phyloP scores from a whole-genome alignment of 2,329 filamentous ascomycete species.

The Verruconis gallopava region DNA sequence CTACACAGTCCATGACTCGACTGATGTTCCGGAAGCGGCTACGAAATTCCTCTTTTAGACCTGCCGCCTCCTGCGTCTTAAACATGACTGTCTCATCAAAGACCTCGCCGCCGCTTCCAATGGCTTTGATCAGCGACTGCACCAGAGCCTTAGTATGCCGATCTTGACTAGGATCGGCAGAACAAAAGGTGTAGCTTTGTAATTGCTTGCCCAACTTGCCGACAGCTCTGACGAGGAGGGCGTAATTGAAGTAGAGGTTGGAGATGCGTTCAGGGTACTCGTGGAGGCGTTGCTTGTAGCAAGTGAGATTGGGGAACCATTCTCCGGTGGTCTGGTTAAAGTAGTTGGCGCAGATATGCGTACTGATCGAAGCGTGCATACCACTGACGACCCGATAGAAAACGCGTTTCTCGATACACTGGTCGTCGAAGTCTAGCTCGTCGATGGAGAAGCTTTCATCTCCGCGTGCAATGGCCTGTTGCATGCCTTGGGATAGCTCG shows the following conservation, averaged over 20 bases:
- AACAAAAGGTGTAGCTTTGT: slow-evolving; percentile 79
- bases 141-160: slow-evolving; percentile 68
- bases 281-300: slow-evolving; percentile 80
- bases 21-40: slow-evolving; percentile 96
- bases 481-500: slow-evolving; percentile 47
- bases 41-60: slow-evolving; percentile 90
- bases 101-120: slow-evolving; percentile 57
- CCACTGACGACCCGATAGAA: slow-evolving; percentile 92
- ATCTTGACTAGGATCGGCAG: slow-evolving; percentile 71
- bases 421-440: slow-evolving; percentile 67
- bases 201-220: slow-evolving; percentile 80
- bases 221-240: slow-evolving; percentile 80
- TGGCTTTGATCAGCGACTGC: slow-evolving; percentile 56
- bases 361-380: slow-evolving; percentile 96
- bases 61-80: slow-evolving; percentile 50
- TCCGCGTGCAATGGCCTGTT: slow-evolving; percentile 38
- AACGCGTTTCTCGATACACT: slow-evolving; percentile 96
- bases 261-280: slow-evolving; percentile 79
- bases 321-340: slow-evolving; percentile 87
- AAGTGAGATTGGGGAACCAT: slow-evolving; percentile 82
- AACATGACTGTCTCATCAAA: slow-evolving; percentile 98
- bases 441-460: slow-evolving; percentile 44
- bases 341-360: slow-evolving; percentile 92
- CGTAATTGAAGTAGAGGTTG: slow-evolving; percentile 99
- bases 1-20: slow-evolving; percentile 95